Evolutionary conservation across 169 alveolate genomes (phyloP), one percentile per base, ranked within the genome.

Genomic region (Amoebophrya sp.): DNA sequence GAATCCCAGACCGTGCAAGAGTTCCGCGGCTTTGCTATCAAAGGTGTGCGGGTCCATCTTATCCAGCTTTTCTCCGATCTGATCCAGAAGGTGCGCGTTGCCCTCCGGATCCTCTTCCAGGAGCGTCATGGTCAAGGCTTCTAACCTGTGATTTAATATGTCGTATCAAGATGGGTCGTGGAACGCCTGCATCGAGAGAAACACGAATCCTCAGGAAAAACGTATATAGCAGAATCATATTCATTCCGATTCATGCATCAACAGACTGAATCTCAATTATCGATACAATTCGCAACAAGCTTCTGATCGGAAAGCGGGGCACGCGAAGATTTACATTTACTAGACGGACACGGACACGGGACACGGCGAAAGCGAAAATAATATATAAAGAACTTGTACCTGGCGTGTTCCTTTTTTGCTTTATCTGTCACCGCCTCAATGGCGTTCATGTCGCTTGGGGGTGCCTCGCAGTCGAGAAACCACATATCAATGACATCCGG

Each of bases 1-100:
- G 96, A 98, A 98, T 0, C 99, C 99, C 25, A 98, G 94, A 33
- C 99, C 99, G 66, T 95, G 94, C 89, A 94, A 92, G 89, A 94
- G 94, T 93, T 93, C 91, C 32, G 39, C 7, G 33, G 91, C 91
- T 54, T 83, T 55, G 14, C 91, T 55, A 66, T 93, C 94, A 47
- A 93, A 93, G 39, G 94, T 93, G 0, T 90, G 83, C 0, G 94
- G 94, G 35, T 93, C 94, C 92, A 93, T 83, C 93, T 93, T 91
- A 91, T 93, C 94, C 55, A 93, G 77, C 54, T 91, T 91, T 83
- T 90, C 92, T 0, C 94, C 94, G 89, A 93, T 90, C 77, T 89
- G 77, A 29, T 90, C 93, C 77, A 93, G 89, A 91, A 89, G 33
- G 89, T 93, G 93, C 23, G 92, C 92, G 83, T 93, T 93, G 25